Conservation (phyloP, 495 filamentous ascomycete genomes). For the Talaromyces proteolyticus region DNA sequence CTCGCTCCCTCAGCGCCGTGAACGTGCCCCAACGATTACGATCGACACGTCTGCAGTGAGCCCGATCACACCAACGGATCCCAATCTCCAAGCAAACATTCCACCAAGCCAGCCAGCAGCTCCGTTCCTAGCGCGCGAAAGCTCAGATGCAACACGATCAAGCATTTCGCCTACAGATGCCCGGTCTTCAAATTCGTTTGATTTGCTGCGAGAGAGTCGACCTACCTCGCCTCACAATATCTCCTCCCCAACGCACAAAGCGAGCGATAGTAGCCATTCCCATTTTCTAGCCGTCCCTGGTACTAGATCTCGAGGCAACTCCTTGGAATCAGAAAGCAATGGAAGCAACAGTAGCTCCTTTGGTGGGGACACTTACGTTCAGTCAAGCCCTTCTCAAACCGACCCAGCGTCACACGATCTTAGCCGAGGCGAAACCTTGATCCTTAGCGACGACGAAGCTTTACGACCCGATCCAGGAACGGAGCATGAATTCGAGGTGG, state of each 20-base stretch:
- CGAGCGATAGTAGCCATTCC: conserved; percentile 38
- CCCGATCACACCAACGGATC: conserved; percentile 6
- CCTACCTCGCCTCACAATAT: conserved; percentile 90
- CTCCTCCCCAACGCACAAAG: conserved; percentile 59
- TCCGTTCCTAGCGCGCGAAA: conserved; percentile 22
- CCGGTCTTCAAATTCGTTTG: conserved; percentile 59
- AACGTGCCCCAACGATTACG: conserved; percentile 61
- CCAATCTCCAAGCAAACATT: conserved; percentile 8
- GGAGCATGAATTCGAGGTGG: conserved; percentile 65
- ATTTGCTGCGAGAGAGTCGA: conserved; percentile 67
- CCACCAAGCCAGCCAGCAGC: conserved; percentile 10
- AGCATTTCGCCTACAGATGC: conserved; percentile 52
- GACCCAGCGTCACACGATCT: conserved; percentile 24
- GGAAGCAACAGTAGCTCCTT: conserved; percentile 43
- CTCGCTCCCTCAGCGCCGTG: conserved; percentile 22
- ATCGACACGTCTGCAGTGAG: conserved; percentile 70
- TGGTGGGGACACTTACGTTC: conserved; percentile 43
- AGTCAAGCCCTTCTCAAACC: conserved; percentile 18
- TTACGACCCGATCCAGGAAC: conserved; percentile 64
- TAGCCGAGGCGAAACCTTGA: conserved; percentile 24
- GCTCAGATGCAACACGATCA: conserved; percentile 27
- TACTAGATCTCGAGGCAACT: conserved; percentile 56
- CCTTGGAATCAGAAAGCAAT: conserved; percentile 52
- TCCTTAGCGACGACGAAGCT: conserved; percentile 52
- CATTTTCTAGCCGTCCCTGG: conserved; percentile 60